phyloP scores from a whole-genome alignment of 352 stramenopile genomes.

The Pythium folliculosum region DNA sequence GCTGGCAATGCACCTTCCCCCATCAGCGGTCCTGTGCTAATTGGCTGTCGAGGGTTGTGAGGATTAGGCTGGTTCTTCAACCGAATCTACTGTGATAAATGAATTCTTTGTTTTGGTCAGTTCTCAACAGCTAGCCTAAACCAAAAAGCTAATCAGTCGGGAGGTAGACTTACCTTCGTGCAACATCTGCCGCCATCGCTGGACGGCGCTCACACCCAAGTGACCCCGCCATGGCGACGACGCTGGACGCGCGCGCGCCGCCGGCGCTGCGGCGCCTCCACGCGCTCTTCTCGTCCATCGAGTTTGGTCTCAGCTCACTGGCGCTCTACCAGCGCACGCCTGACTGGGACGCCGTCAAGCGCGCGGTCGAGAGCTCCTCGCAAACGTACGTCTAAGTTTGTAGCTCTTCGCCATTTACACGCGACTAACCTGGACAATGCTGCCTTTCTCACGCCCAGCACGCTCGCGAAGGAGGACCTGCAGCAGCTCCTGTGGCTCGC shows the following conservation, averaged over 20 bases:
- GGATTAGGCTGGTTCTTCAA: no score
- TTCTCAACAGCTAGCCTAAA: no score
- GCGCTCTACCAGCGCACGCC: constrained; percentile 73
- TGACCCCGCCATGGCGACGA: background rate
- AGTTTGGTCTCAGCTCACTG: constrained; percentile 70
- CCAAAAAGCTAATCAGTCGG: background rate
- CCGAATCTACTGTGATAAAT: no score
- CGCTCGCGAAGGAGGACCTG: constrained; percentile 51
- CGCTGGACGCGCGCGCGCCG: constrained; percentile 45
- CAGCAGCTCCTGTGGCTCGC: constrained; percentile 61
- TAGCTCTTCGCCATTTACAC: background rate
- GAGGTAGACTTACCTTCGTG: background rate
- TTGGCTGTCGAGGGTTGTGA: no score
- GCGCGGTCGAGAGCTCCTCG: constrained; percentile 65
- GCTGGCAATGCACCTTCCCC: no score
- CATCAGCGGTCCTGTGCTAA: no score
- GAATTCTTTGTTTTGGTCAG: no score
- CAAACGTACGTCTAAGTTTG: constrained; percentile 40
- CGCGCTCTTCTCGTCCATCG: constrained; percentile 65
- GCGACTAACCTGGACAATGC: background rate
- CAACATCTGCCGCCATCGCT: background rate
- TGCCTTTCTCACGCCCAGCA: constrained; percentile 21
- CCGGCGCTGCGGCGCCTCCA: constrained; percentile 44
- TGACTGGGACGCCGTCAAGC: constrained; percentile 63
- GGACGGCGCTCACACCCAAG: background rate